phyloP scores from a whole-genome alignment of 768 basidiomycete genomes.

The Auriscalpium microsporum region DNA sequence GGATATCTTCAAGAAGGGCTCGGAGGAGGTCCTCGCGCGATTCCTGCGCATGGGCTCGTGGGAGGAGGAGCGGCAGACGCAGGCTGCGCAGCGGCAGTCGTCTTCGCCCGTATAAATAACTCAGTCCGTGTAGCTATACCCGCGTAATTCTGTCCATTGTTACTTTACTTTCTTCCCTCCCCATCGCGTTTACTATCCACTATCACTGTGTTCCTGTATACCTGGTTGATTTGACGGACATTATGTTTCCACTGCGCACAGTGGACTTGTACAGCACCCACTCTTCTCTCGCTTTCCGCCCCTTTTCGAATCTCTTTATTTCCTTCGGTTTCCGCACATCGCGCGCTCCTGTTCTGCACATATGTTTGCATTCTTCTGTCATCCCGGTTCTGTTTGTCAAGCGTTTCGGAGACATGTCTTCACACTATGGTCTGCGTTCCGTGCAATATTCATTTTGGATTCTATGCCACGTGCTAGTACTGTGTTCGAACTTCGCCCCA shows the following conservation, averaged over 20 bases:
- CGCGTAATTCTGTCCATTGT: too few relatives aligned
- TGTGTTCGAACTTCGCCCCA: too few relatives aligned
- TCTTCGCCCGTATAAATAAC: constrained; percentile 11
- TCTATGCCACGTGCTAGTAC: too few relatives aligned
- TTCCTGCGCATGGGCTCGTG: constrained; percentile 76
- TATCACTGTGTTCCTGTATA: too few relatives aligned
- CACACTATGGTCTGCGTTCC: too few relatives aligned
- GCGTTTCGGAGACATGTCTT: too few relatives aligned
- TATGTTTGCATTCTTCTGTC: background rate
- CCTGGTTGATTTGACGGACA: too few relatives aligned
- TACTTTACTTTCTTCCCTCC: too few relatives aligned
- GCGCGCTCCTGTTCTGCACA: background rate
- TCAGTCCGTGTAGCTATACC: background rate
- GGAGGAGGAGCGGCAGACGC: constrained; percentile 39
- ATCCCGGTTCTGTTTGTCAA: too few relatives aligned
- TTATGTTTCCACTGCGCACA: too few relatives aligned
- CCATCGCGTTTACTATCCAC: too few relatives aligned
- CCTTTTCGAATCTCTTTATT: constrained; percentile 2
- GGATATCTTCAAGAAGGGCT: constrained; percentile 78
- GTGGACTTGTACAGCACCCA: background rate
- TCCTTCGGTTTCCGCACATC: background rate
- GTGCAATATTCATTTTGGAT: too few relatives aligned
- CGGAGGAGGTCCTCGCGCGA: constrained; percentile 77
- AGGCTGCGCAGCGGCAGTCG: constrained; percentile 9
- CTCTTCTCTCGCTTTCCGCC: background rate